Base-by-base conservation (phyloP, 2,329 filamentous ascomycete species). In the Colletotrichum noveboracense region DNA sequence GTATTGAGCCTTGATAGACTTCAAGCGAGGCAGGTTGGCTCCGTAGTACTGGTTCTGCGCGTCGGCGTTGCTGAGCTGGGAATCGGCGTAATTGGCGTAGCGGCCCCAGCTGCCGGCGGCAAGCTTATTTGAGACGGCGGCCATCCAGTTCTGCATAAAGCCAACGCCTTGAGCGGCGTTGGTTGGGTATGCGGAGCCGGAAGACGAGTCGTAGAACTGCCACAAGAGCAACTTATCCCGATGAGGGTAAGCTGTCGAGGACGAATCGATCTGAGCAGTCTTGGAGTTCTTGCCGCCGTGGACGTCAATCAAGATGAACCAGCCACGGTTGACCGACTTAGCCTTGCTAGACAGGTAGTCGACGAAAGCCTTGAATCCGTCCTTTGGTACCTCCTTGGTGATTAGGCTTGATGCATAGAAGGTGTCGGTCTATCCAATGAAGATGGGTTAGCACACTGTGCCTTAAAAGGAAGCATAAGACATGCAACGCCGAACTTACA, bases 71-170 rank as follows among this genome's bases (percentile, higher is more conserved):
- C 84, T 83, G 73, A 90, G 83, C 58, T 82, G 85, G 0, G 88
- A 85, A 78, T 91, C 89, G 6, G 88, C 86, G 68, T 91, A 91
- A 83, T 91, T 91, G 77, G 88, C 82, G 77, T 91, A 91, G 73
- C 87, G 87, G 21, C 87, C 88, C 81, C 88, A 89, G 9, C 82
- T 78, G 2, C 81, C 83, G 56, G 83, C 78, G 14, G 81, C 80
- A 8, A 52, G 18, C n/a, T 79, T 80, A 14, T 81, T 79, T 34
- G 81, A 83, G 65, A 87, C 81, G 7, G 81, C 83, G 12, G 84
- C 81, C 76, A 86, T 85, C 79, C 88, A 85, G 65, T 85, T 85
- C 30, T 88, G 82, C 26, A 82, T 76, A 66, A 90, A 85, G n/a
- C 76, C 69, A 65, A 60, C 66, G 6, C 64, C 60, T 24, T 76